Base-by-base conservation (phyloP, 2,329 filamentous ascomycete species). In the Hymenoscyphus salicellus region DNA sequence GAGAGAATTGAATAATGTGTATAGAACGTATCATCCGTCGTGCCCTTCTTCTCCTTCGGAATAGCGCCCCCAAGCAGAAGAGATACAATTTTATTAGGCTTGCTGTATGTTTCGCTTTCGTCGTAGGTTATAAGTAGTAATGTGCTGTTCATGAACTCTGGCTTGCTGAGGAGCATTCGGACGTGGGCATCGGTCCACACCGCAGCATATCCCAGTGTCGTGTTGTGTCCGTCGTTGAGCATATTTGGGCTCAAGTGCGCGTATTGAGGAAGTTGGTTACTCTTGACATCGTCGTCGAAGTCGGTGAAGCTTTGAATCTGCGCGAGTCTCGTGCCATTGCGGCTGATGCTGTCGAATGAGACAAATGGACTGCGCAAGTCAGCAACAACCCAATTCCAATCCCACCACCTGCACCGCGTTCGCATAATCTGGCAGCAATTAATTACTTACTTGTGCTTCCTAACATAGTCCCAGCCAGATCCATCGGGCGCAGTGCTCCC, bases 191-290 rank as follows among this genome's bases (percentile, higher is more conserved):
- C 78, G 23, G 79, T 79, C 84, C 84, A 87, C 2, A 77, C 73
- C 1, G 82, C 80, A 2, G 83, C 82, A 57, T 77, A 79, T n/a
- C 79, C 79, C 10, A 86, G 78, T 3, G 79, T 80, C 2, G 81
- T 82, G 70, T 87, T 78, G 70, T 91, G 89, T 16, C 87, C 89
- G 71, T 90, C 86, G 67, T 86, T 84, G 57, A 86, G 81, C 85
- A 88, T 86, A 74, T 88, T 83, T 0, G 86, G 86, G 0, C 83
- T 83, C 75, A 88, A 83, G 75, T 87, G 86, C 46, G 83, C 81
- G 77, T 86, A 90, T 74, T 91, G 88, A 2, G 88, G 88, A 11
- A 91, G 79, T 8, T 77, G 76, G 66, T 85, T 77, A 55, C 79
- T 79, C 30, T 79, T 76, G 28, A 90, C 76, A 68, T 89, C 87